phyloP scores from a whole-genome alignment of 345 rosid species.

The Eutrema japonicum region DNA sequence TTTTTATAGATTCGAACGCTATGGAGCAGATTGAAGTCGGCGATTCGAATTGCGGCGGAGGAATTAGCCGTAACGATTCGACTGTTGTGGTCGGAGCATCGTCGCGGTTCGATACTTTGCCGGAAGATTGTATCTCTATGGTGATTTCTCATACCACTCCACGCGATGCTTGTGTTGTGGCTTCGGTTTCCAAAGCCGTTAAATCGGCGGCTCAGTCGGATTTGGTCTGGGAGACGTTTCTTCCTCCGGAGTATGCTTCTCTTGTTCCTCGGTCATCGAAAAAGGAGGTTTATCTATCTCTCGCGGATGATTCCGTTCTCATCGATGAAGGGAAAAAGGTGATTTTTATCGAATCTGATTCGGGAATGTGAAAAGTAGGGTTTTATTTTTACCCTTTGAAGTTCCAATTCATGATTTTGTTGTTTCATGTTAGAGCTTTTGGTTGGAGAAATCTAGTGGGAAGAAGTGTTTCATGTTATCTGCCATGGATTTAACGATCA shows the following conservation, averaged over 20 bases:
- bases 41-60: background rate
- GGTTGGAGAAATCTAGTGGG: slow-evolving; percentile 58
- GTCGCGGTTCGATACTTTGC: slow-evolving; percentile 41
- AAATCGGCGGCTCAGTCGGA: slow-evolving; percentile 59
- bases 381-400: background rate
- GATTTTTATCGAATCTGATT: background rate
- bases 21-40: slow-evolving; percentile 36
- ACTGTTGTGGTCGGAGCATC: background rate
- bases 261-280: slow-evolving; percentile 48
- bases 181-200: slow-evolving; percentile 53
- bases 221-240: slow-evolving; percentile 65
- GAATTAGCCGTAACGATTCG: slow-evolving; percentile 5
- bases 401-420: slow-evolving; percentile 11
- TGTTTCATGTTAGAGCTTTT: slow-evolving; percentile 49
- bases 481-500: slow-evolving; percentile 53
- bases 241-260: slow-evolving; percentile 50
- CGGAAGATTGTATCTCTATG: slow-evolving; percentile 59
- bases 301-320: slow-evolving; percentile 50
- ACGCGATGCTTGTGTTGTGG: slow-evolving; percentile 51
- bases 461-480: slow-evolving; percentile 68
- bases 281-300: slow-evolving; percentile 53
- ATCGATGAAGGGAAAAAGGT: slow-evolving; percentile 68
- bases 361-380: background rate
- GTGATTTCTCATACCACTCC: slow-evolving; percentile 56
- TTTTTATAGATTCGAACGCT: background rate